Base-by-base conservation (phyloP, 306 rosid genomes). In the Mimosa pudica region DNA sequence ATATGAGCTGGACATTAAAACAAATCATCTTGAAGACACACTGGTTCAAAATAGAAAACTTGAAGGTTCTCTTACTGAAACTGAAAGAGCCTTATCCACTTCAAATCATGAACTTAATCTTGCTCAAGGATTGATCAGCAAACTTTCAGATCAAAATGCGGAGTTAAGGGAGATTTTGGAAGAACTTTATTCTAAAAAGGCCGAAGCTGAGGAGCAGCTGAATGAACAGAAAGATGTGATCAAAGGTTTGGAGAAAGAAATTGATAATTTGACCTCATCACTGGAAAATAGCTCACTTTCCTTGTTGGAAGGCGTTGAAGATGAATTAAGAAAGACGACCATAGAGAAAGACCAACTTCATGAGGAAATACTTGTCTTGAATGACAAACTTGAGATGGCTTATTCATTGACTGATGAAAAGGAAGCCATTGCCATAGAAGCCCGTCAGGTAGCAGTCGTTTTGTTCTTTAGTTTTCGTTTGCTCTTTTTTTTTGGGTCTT, bases 391-490 rank as follows among this genome's bases (percentile, higher is more conserved):
- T 77, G 94, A 92, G 85, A 86, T 94, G 90, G 91, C 95, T 44
- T 86, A 84, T 82, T 88, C 95, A 78, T 84, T 92, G 78, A 88
- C 72, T 70, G 98, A 94, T 68, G 98, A 94, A 91, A 92, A 94
- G 74, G 98, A 94, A 86, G 98, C 97, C 52, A 86, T 92, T 67
- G 88, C 92, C 42, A 54, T 83, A 54, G 98, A 90, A 88, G 93
- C 93, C 74, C 93, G 78, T 77, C 95, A 94, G 97, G 98, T 94
- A 83, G 80, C 71, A 74, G 58, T 45, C 72, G 74, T 57, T n/a
- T 8, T 8, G 4, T 10, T 32, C 32, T n/a, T 55, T 55, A 6
- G 30, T 55, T 55, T 18, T 18, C 2, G 17, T 55, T n/a, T 55
- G 9, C 17, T 17, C 30, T 24, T 24, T 54, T 55, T 78, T 60